Evolutionary conservation across 495 filamentous ascomycete genomes (phyloP).

Genomic region (Penicillium soppii): DNA sequence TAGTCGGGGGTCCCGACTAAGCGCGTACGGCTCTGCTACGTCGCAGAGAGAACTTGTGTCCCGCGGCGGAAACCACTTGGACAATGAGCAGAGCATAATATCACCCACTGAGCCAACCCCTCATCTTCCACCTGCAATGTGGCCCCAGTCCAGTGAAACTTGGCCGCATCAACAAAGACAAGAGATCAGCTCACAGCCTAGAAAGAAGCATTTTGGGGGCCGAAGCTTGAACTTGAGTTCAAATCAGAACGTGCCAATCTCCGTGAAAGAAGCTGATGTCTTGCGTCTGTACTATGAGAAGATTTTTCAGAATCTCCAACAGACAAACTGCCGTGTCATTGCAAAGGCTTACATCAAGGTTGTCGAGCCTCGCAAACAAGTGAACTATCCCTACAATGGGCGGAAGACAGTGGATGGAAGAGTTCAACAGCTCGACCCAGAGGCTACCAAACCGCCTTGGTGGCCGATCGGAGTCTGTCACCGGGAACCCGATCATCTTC

Average conservation of each 20-base stretch:
- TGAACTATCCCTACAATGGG: slow-evolving; percentile 74
- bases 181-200: slow-evolving; percentile 2
- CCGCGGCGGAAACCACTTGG: neutral
- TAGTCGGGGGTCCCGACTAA: neutral
- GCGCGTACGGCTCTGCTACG: neutral
- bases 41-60: neutral
- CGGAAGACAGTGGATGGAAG: slow-evolving; percentile 39
- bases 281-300: slow-evolving; percentile 61
- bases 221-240: slow-evolving; percentile 32
- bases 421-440: slow-evolving; percentile 37
- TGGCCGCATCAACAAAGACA: neutral
- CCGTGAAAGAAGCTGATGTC: slow-evolving; percentile 51
- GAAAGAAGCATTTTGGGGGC: slow-evolving; percentile 24
- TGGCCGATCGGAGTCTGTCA: slow-evolving; percentile 70
- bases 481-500: slow-evolving; percentile 77
- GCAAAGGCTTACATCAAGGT: slow-evolving; percentile 78
- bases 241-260: slow-evolving; percentile 39
- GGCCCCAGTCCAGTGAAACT: slow-evolving; percentile 2
- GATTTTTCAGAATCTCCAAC: slow-evolving; percentile 67
- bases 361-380: slow-evolving; percentile 82
- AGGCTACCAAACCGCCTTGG: slow-evolving; percentile 63
- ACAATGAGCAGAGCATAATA: neutral
- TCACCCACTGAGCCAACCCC: neutral
- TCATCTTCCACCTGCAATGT: slow-evolving; percentile 8
- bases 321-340: slow-evolving; percentile 64